Base-by-base conservation (phyloP, 1,284 basidiomycete genomes). In the Apiotrichum sp. region DNA sequence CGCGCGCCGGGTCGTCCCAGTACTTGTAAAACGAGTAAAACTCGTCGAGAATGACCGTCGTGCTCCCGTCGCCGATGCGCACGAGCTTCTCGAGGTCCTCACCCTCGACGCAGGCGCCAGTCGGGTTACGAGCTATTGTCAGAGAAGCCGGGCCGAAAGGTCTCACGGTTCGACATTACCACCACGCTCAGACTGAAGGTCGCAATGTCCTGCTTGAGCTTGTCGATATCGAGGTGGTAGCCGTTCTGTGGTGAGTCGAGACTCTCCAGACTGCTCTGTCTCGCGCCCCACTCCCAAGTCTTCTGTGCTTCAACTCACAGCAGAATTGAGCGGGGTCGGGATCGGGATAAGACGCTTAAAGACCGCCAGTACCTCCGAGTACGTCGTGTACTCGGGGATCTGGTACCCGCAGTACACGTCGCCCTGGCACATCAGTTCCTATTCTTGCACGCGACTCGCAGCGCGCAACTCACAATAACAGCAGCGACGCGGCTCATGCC, bases 331-430 rank as follows among this genome's bases (percentile, higher is more conserved):
- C 8, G 80, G 84, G 47, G 89, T 89, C 4, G 92, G 90, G 34
- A 95, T 88, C 0, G 92, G 91, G 7, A 96, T 86, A 39, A 96
- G 83, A 36, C 88, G 82, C 69, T 84, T 90, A 80, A 96, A 95
- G 0, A 88, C 88, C 47, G 87, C 84, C 48, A 96, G 79, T 50
- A 93, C 85, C 76, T 92, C 75, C 35, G 74, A 75, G 66, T 78
- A 80, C 35, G 75, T 73, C 1, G 74, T 74, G 55, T 74, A 69
- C 58, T 69, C 67, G 32, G 67, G 67, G 33, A 67, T 66, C 58
- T 66, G 67, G 46, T 69, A 69, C n/a, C 65, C 71, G 47, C 67
- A 69, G 62, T 72, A 75, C 6, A 72, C 65, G 36, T 69, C 66
- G 7, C 69, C 66, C 65, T 67, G 49, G 16, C 35, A 7, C 36